Evolutionary conservation across 75 land plant species (phyloP).

Genomic region (Adiantum capillusveneris): DNA sequence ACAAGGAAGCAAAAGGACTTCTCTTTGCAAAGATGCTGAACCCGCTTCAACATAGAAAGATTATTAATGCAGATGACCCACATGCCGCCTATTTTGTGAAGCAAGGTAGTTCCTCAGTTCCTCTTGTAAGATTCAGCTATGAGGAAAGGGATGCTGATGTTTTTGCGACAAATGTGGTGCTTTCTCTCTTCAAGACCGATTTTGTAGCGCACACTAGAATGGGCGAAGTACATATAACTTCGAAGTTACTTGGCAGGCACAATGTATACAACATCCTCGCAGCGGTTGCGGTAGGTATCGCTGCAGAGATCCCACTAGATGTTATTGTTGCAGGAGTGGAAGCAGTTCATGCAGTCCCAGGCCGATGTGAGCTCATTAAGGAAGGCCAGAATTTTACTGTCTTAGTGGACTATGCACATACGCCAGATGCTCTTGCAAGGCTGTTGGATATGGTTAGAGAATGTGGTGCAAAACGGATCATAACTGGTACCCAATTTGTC

Average conservation of each 20-base stretch:
- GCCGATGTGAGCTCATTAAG: slow-evolving; percentile 5
- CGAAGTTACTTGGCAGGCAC: slow-evolving; percentile 26
- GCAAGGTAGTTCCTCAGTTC: slow-evolving; percentile 27
- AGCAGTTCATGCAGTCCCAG: slow-evolving; percentile 31
- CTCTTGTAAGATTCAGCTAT: slow-evolving; percentile 25
- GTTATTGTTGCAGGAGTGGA: slow-evolving; percentile 32
- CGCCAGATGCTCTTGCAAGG: slow-evolving; percentile 14
- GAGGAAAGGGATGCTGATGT: slow-evolving; percentile 23
- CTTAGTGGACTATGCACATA: slow-evolving; percentile 15
- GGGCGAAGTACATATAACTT: slow-evolving; percentile 26
- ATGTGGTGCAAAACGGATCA: slow-evolving; percentile 12
- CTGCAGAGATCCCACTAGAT: slow-evolving; percentile 24
- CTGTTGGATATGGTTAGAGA: slow-evolving; percentile 14
- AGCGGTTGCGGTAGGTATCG: slow-evolving; percentile 36
- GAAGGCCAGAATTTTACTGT: slow-evolving; percentile 14
- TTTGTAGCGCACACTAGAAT: slow-evolving; percentile 21
- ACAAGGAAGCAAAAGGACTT: slow-evolving; percentile 25
- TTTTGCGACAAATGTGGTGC: slow-evolving; percentile 22
- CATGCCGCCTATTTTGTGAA: slow-evolving; percentile 24
- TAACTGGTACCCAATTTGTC: too few relatives aligned
- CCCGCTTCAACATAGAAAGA: slow-evolving; percentile 23
- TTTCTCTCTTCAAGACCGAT: slow-evolving; percentile 24
- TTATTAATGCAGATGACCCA: slow-evolving; percentile 32
- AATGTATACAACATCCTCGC: slow-evolving; percentile 37
- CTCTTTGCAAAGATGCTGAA: slow-evolving; percentile 35